Evolutionary conservation across 306 rosid species (phyloP).

Genomic region (Dicorynia guianensis): DNA sequence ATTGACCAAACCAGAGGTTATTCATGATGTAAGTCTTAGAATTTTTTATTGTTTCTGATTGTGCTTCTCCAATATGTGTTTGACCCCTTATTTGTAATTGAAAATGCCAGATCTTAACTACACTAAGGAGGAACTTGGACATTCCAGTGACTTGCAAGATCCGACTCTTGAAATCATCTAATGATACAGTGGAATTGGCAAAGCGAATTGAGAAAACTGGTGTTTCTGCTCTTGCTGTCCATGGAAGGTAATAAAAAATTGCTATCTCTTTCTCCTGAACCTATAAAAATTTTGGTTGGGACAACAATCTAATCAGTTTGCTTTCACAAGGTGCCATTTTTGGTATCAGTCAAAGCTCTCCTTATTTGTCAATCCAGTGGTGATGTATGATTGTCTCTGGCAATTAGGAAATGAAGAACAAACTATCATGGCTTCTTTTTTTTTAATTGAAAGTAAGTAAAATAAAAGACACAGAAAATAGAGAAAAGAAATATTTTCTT

Average conservation of each 20-base stretch:
- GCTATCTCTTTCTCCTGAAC: constrained; percentile 16
- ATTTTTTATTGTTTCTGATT: constrained; percentile 19
- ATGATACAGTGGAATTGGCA: constrained; percentile 86
- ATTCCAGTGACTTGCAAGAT: constrained; percentile 90
- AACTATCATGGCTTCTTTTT: background rate
- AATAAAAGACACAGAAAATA: background rate
- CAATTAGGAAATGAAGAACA: constrained; percentile 1
- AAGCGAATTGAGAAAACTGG: constrained; percentile 89
- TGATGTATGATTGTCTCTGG: background rate
- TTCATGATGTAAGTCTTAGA: constrained; percentile 72
- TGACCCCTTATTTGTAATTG: constrained; percentile 28
- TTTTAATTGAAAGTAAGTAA: constrained; percentile 1
- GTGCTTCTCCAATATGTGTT: constrained; percentile 22
- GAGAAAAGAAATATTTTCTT: background rate
- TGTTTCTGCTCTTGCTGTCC: constrained; percentile 86
- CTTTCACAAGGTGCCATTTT: constrained; percentile 10
- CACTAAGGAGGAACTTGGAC: constrained; percentile 81
- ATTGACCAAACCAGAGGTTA: constrained; percentile 79
- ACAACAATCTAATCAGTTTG: background rate
- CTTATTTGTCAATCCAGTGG: background rate
- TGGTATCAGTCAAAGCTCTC: constrained; percentile 23
- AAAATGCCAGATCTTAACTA: constrained; percentile 75
- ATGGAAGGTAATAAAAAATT: constrained; percentile 75
- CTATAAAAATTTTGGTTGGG: constrained; percentile 3
- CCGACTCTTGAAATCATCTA: constrained; percentile 72